Percentiles rank a stretch among this genome's conserved stretches.
These are phyloP conservation scores for Conringia planisiliqua DNA, from an alignment of 345 rosid genomes.

Conservation along the genomic window DNA sequence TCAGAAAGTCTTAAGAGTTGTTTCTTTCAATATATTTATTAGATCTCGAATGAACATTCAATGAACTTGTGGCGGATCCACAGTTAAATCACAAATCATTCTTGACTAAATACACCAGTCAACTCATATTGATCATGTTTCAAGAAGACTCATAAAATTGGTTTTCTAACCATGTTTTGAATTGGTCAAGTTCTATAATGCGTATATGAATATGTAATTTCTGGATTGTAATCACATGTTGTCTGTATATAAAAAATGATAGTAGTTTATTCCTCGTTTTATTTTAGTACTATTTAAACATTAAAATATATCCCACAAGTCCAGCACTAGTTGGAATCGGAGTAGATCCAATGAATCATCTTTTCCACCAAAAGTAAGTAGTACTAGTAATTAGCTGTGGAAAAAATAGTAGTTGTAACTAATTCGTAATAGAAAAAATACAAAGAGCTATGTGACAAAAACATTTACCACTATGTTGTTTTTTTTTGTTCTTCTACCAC, in stretches of 20 bases:
- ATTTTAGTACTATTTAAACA: neutral
- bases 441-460: slow-evolving; percentile 3
- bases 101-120: neutral
- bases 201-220: neutral
- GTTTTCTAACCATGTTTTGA: neutral
- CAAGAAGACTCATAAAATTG: neutral
- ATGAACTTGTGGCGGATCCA: neutral
- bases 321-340: neutral
- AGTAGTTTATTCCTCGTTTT: neutral
- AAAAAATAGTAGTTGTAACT: slow-evolving; percentile 4
- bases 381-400: neutral
- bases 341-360: slow-evolving; percentile 3
- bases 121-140: neutral
- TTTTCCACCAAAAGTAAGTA: neutral
- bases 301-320: neutral
- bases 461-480: neutral
- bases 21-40: neutral
- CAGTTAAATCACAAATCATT: neutral
- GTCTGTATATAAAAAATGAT: neutral
- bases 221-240: neutral
- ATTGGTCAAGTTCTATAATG: neutral
- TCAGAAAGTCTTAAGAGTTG: neutral
- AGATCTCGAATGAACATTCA: neutral
- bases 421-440: neutral
- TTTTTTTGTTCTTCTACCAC: neutral